phyloP scores from a whole-genome alignment of 176 grass and related monocot genomes.

The barley (Hordeum vulgare) region MorexV3_pseudomolecules_assembly NC_058519.1:651463873-651464372 shows the following conservation, averaged over 20 bases:
- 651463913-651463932: background rate
- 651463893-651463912: constrained; percentile 5
- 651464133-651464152: background rate
- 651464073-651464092: background rate
- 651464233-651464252: background rate
- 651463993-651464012: background rate
- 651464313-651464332: background rate
- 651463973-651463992: background rate
- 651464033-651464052: background rate
- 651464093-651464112: background rate
- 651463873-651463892: background rate
- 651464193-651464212: background rate
- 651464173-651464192: background rate
- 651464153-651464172: background rate
- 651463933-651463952: background rate
- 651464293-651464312: background rate
- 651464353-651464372: constrained; percentile 51
- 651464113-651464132: constrained; percentile 9
- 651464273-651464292: background rate
- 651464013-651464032: background rate
- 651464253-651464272: background rate
- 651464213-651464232: background rate
- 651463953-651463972: background rate
- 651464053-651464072: background rate
- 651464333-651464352: constrained; percentile 17